Conservation (phyloP, 2,329 filamentous ascomycete species). For the Aspergillus costaricaensis region DNA sequence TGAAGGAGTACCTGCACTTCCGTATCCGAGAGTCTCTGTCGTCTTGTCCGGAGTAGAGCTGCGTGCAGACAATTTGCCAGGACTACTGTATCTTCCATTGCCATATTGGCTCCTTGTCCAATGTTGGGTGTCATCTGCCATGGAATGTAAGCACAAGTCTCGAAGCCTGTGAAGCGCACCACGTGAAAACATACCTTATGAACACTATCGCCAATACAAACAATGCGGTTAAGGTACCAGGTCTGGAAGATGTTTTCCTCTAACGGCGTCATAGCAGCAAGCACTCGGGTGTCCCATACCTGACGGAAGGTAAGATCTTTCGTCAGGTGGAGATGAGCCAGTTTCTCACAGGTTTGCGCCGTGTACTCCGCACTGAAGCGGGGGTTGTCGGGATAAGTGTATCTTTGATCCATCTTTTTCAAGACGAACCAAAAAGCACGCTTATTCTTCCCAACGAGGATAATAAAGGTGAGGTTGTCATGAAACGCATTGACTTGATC, state of each 20-base stretch:
- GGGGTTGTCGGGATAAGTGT: slow-evolving; percentile 18
- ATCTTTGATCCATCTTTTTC: slow-evolving; percentile 22
- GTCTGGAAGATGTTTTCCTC: slow-evolving; percentile 24
- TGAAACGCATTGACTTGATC: slow-evolving; percentile 18
- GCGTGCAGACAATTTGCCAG: slow-evolving; percentile 8
- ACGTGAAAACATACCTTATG: slow-evolving; percentile 21
- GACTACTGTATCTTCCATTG: slow-evolving; percentile 13
- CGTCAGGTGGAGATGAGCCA: slow-evolving; percentile 6
- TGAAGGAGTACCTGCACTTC: not conserved
- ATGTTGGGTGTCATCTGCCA: slow-evolving; percentile 16
- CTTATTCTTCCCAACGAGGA: slow-evolving; percentile 17
- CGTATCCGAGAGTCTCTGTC: not conserved
- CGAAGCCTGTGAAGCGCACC: too few species aligned
- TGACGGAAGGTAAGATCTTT: slow-evolving; percentile 19
- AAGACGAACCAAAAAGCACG: slow-evolving; percentile 29
- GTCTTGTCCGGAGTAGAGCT: not conserved
- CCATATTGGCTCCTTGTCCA: slow-evolving; percentile 17
- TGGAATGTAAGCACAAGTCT: too few species aligned
- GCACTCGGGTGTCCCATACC: slow-evolving; percentile 20
- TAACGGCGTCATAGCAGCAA: slow-evolving; percentile 15
- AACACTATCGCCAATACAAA: slow-evolving; percentile 27
- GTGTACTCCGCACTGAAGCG: slow-evolving; percentile 20
- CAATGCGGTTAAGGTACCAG: slow-evolving; percentile 24
- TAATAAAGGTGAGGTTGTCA: slow-evolving; percentile 18
- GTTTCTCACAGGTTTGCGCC: not conserved